Evolutionary conservation across 2,329 filamentous ascomycete species (phyloP).

Genomic region (Tothia fuscella): DNA sequence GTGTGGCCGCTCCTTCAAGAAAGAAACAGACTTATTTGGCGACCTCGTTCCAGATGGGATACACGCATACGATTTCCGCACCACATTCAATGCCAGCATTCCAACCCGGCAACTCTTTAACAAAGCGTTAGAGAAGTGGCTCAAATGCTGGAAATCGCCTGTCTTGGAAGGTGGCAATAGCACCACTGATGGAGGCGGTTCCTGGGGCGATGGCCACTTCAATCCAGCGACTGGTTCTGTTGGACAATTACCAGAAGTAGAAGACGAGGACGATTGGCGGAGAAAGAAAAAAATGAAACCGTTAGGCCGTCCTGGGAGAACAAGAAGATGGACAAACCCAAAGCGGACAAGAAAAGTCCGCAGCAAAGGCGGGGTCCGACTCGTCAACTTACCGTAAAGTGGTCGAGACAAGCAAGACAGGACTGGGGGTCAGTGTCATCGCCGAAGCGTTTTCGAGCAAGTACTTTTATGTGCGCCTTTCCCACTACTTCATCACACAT

Average conservation of each 20-base stretch:
- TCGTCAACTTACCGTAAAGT: too few species aligned
- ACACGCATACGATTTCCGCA: slow-evolving; percentile 39
- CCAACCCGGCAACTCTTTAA: slow-evolving; percentile 27
- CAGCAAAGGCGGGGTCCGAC: too few species aligned
- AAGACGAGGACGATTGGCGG: neutral
- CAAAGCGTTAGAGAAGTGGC: slow-evolving; percentile 33
- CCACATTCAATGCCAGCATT: slow-evolving; percentile 21
- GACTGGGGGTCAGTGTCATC: too few species aligned
- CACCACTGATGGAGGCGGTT: slow-evolving; percentile 4
- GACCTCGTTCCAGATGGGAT: slow-evolving; percentile 29
- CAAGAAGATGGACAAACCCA: too few species aligned
- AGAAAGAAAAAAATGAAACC: neutral
- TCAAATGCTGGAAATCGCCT: slow-evolving; percentile 29
- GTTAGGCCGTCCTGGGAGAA: too few species aligned
- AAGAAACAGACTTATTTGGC: slow-evolving; percentile 10
- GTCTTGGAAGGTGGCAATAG: neutral
- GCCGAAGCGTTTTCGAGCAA: too few species aligned
- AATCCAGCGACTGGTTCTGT: neutral
- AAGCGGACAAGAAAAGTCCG: too few species aligned
- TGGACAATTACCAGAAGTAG: neutral
- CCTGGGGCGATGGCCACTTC: slow-evolving; percentile 4
- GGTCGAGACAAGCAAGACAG: too few species aligned
- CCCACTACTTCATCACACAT: too few species aligned
- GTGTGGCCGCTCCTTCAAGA: slow-evolving; percentile 28
- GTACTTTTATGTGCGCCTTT: too few species aligned